Evolutionary conservation across 352 stramenopile species (phyloP), one percentile per base, ranked within the genome.

Genomic region (Phytopythium vexans): DNA sequence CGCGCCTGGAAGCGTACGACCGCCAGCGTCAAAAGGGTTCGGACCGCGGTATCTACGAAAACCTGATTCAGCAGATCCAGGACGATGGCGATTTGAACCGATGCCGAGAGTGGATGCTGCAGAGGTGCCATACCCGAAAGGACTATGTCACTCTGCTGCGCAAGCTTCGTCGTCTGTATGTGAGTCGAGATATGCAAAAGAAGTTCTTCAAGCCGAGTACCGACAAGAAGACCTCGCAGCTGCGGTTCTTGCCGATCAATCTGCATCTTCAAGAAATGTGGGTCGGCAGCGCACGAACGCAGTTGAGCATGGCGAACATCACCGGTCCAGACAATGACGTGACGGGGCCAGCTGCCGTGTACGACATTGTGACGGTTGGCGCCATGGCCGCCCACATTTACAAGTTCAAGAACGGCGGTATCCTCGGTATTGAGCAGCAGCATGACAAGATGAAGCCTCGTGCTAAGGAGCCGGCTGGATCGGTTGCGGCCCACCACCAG

Each of bases 21-120:
- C 68, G 66, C 1, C 73, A 89, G 48, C 78, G 83, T 9, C 77
- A 89, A 56, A 92, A 93, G 57, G 82, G 81, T 3, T 87, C 76
- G 1, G 82, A 91, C 42, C 76, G 85, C 43, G 80, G 81, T 27
- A 90, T 94, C 31, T 94, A 94, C 56, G 85, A 92, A 62, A 94
- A 94, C 55, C 54, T 94, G 57, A 92, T 93, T 48, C 78, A 94
- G 58, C 85, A 94, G 55, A 94, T 94, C 42, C 85, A 94, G 55
- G 82, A 92, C 42, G 85, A 94, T 34, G 85, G 82, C 16, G 85
- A 94, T 43, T 57, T 92, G 35, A 88, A 78, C 41, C 82, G 82
- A 7, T 94, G 85, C 51, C 82, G 85, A 1, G 85, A 94, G 50
- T 94, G 85, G 85, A 92, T 91, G 81, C 56, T 85, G 14, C 74